These are phyloP conservation scores for Rhodomyrtus psidioides DNA, from an alignment of 441 rosid species.

Conservation along the genomic window DNA sequence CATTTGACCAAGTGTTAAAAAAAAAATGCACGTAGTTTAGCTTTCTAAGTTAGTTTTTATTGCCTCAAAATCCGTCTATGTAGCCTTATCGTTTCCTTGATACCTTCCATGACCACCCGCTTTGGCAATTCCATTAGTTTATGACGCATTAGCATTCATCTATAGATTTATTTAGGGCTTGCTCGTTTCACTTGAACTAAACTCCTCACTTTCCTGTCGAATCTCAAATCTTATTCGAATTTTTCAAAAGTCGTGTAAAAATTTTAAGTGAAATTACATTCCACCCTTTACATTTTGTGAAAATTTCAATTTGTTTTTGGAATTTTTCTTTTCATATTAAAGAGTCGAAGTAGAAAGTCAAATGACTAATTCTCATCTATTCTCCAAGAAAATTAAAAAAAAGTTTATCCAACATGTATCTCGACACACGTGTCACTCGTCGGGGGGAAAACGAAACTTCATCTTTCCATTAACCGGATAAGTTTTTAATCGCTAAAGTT, in stretches of 20 bases:
- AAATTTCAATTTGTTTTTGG: background rate
- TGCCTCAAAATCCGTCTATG: too few relatives aligned
- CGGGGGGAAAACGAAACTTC: background rate
- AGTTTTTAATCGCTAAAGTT: background rate
- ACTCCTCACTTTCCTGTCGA: background rate
- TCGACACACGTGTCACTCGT: background rate
- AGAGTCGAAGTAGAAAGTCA: fast-evolving
- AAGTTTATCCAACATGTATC: background rate
- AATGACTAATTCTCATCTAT: background rate
- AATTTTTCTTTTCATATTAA: fast-evolving
- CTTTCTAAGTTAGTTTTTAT: background rate
- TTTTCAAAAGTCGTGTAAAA: too few relatives aligned
- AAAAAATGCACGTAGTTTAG: background rate
- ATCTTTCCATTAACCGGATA: background rate
- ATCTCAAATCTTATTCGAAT: background rate
- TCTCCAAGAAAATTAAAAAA: background rate
- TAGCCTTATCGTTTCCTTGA: background rate
- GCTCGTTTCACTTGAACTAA: background rate
- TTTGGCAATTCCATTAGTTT: background rate
- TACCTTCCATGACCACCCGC: background rate
- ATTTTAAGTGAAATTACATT: fast-evolving
- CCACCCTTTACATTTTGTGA: background rate
- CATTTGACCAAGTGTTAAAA: background rate
- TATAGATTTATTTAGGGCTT: background rate
- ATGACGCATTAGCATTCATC: background rate